Conservation (phyloP, 805 yeast species). For the Yarrowia sp. region DNA sequence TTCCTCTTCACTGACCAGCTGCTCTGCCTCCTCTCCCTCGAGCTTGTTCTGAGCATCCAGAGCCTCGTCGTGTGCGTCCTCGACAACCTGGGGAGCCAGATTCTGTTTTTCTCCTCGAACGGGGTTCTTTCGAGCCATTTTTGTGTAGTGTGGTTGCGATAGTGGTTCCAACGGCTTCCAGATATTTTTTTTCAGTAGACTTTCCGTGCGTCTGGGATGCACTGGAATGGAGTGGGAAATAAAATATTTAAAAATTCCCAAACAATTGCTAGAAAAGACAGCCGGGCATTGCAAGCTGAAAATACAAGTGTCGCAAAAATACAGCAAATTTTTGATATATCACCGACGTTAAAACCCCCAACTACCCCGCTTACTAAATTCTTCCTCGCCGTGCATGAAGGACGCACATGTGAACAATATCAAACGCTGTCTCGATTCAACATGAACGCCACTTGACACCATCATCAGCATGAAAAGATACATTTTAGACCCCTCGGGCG, state of each 20-base stretch:
- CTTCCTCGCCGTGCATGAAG: neutral
- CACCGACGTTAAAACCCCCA: neutral
- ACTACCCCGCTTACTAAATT: neutral
- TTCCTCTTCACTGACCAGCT: neutral
- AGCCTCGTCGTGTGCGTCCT: neutral
- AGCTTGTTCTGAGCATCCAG: neutral
- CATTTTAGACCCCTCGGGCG: slow-evolving; percentile 11
- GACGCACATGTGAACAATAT: neutral
- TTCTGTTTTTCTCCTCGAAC: neutral
- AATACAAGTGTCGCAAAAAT: too few species aligned
- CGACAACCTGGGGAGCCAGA: neutral
- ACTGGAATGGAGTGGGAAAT: neutral
- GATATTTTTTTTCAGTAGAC: slow-evolving; percentile 8
- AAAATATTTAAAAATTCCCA: neutral
- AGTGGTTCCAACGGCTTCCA: neutral
- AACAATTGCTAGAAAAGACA: neutral
- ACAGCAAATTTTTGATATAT: too few species aligned
- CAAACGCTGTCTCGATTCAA: neutral
- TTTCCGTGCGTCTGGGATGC: neutral
- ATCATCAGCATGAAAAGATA: neutral
- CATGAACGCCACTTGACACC: neutral
- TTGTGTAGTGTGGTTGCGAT: neutral
- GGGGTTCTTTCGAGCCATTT: slow-evolving; percentile 25
- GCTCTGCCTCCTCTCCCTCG: neutral
- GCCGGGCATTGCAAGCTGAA: too few species aligned